Evolutionary conservation across 495 filamentous ascomycete genomes (phyloP), one percentile per base, ranked within the genome.

Genomic region (Xylaria longipes): DNA sequence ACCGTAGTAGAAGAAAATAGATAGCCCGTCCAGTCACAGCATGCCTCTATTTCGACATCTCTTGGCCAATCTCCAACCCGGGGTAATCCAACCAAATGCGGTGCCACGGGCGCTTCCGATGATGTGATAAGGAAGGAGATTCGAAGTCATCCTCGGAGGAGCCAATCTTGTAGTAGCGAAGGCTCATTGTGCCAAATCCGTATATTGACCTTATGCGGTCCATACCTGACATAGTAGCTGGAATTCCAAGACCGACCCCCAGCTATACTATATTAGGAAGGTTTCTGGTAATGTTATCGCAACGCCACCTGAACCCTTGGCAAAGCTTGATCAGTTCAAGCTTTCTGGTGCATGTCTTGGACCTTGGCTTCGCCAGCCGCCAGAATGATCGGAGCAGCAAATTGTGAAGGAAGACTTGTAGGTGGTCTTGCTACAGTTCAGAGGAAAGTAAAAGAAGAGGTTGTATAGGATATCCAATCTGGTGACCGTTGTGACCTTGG

Each of bases 81-180:
- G 68, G n/a, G 43, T 52, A 62, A 52, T 5, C 46, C 46, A 54
- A 33, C 65, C 65, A 46, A 69, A 35, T 46, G 22, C 37, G 37
- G 56, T 37, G 66, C 41, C 14, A 48, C 66, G 66, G 57, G 56
- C 56, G 57, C 68, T 70, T 70, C 68, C 68, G 57, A 70, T 45
- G 57, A 62, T 39, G 68, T 25, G 57, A 70, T 62, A 50, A 57
- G 68, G 68, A 70, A 70, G 68, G 68, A 70, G 65, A 45, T 50
- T 69, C 17, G 12, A 61, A 37, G 1, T 37, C 57, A 39, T 39
- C 27, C 5, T 41, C 12, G 20, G 39, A 62, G 29, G 52, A 54
- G 45, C 57, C 68, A 61, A 62, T 70, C 68, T 70, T 52, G 45
- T 35, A 50, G 57, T n/a, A 37, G 12, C 6, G 25, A 68, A 33